Evolutionary conservation across 306 rosid species (phyloP).

Genomic region (Vigna unguiculata): DNA sequence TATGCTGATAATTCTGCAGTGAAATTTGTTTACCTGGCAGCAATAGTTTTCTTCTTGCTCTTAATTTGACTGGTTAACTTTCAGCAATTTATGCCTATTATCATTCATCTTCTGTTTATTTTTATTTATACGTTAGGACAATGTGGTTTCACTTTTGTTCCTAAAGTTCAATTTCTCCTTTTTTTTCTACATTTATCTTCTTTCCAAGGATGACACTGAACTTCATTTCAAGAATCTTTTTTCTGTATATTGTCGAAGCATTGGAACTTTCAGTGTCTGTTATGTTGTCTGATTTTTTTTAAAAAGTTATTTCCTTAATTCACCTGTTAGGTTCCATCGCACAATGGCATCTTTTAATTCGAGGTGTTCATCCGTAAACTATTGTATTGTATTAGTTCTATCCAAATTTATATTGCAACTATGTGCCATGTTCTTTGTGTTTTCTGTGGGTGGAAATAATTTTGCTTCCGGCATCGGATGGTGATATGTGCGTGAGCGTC

Average conservation of each 20-base stretch:
- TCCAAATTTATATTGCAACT: neutral
- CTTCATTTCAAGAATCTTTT: neutral
- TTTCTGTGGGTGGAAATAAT: neutral
- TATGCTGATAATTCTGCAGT: neutral
- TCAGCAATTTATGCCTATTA: slow-evolving; percentile 1
- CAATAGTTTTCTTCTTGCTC: neutral
- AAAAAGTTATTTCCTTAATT: neutral
- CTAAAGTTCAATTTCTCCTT: neutral
- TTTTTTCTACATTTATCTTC: slow-evolving; percentile 6
- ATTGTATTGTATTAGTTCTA: slow-evolving; percentile 1
- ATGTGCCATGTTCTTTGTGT: neutral
- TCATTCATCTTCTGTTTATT: neutral
- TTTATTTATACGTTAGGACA: neutral
- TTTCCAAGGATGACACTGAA: slow-evolving; percentile 6
- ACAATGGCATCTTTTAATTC: neutral
- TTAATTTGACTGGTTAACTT: neutral
- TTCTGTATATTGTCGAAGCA: neutral
- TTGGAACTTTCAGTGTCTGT: neutral
- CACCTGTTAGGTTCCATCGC: neutral
- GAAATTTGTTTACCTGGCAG: neutral
- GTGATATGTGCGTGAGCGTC: slow-evolving; percentile 28
- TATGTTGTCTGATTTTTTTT: neutral
- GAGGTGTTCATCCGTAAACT: neutral
- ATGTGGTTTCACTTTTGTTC: neutral
- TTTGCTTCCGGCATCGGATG: slow-evolving; percentile 5